These are phyloP conservation scores for Inga laurina DNA, from an alignment of 306 rosid genomes.

Conservation along the genomic window DNA sequence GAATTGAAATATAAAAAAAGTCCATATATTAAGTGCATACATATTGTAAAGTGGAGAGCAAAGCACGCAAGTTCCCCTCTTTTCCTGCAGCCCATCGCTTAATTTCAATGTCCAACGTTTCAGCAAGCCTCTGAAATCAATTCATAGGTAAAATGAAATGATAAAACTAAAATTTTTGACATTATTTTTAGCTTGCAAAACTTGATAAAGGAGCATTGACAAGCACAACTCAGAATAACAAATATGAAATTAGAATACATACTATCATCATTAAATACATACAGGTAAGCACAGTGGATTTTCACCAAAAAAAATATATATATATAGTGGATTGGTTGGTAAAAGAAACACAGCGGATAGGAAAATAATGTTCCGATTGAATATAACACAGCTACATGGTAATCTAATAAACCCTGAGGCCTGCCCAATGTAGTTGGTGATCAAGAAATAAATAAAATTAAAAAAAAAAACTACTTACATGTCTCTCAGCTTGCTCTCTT, in stretches of 20 bases:
- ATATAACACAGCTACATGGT: not conserved
- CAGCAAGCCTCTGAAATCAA: conserved; percentile 74
- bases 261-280: conserved; percentile 12
- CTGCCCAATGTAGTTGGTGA: not conserved
- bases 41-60: conserved; percentile 89
- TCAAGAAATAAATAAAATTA: not conserved
- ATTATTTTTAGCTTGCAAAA: conserved; percentile 14
- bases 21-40: conserved; percentile 49
- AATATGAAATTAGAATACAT: conserved; percentile 5
- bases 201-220: not conserved
- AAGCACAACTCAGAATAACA: conserved; percentile 20
- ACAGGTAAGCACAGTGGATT: conserved; percentile 4
- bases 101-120: conserved; percentile 88
- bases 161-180: conserved; percentile 21
- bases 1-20: conserved; percentile 6
- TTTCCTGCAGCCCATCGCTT: conserved; percentile 99
- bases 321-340: not conserved
- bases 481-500: conserved; percentile 97
- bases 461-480: conserved; percentile 53
- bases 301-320: not conserved
- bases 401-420: not conserved
- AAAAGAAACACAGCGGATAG: not conserved
- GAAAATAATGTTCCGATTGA: not conserved
- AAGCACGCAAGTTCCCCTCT: conserved; percentile 94
- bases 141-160: conserved; percentile 22